Evolutionary conservation across 2,329 filamentous ascomycete species (phyloP), one percentile per base, ranked within the genome.

Genomic region (Pyrenophora graminea): DNA sequence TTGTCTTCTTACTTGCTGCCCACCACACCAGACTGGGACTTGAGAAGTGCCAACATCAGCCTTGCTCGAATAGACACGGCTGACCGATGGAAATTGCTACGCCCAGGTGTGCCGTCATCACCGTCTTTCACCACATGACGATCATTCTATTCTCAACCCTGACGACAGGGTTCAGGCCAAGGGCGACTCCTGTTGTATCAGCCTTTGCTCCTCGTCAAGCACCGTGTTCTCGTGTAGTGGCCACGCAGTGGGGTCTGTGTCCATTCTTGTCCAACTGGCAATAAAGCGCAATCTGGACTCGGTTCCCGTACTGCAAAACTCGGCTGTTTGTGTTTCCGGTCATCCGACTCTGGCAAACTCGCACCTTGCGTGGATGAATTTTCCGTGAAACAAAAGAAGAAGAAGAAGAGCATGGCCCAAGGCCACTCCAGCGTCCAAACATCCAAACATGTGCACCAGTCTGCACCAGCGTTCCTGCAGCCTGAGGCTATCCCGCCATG

Each of bases 1-100:
- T 64, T 62, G 64, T 64, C 67, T 61, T 67, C 61, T 61, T 54
- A 69, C 67, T 63, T 63, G 68, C 68, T 70, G 68, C 70, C 68
- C 67, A 70, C 66, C 63, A 55, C 63, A 53, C 46, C 21, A 48
- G 15, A 31, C 17, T 27, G 50, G 51, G 41, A 33, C 43, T 23
- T 37, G 27, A 36, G 34, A 25, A 51, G 15, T 45, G 40, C 27
- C 41, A 45, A 38, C 32, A 40, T 43, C 27, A 45, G 39, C 31
- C 23, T 46, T 30, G 53, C 45, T 36, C 43, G 36, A 41, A 42
- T 30, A 32, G 38, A 48, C 25, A 40, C 40, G 19, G n/a, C 46
- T 51, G 45, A 56, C 53, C 53, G 47, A 55, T 45, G 21, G 25
- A 40, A 37, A 45, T 21, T 34, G 46, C 27, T 30, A 30, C 10